These are phyloP conservation scores for Heteromeles arbutifolia DNA, from an alignment of 306 rosid genomes.

Conservation along the genomic window DNA sequence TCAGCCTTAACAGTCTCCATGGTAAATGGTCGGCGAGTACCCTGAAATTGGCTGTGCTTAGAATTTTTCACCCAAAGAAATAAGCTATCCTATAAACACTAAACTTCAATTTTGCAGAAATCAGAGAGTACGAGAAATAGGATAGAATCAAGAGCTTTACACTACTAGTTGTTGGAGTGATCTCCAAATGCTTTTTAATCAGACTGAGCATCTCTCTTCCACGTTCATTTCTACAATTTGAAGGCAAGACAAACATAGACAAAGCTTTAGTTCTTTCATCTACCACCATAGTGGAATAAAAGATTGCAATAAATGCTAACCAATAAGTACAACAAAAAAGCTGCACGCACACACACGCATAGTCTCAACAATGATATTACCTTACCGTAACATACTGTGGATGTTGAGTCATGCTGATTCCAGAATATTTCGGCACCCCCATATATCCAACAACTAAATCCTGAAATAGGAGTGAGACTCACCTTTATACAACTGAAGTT, in stretches of 20 bases:
- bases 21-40: constrained; percentile 69
- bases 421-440: constrained; percentile 96
- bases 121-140: constrained; percentile 3
- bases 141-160: constrained; percentile 39
- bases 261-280: not conserved
- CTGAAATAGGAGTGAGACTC: constrained; percentile 31
- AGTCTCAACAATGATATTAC: constrained; percentile 27
- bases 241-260: constrained; percentile 7
- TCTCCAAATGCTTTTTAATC: constrained; percentile 62
- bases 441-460: constrained; percentile 93
- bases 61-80: not conserved
- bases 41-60: constrained; percentile 38
- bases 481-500: not conserved
- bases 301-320: not conserved
- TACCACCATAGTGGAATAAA: not conserved
- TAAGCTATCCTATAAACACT: not conserved
- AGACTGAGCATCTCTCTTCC: constrained; percentile 86
- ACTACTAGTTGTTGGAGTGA: constrained; percentile 52
- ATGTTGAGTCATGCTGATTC: constrained; percentile 90
- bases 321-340: not conserved
- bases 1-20: constrained; percentile 96
- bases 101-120: not conserved
- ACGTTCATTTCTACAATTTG: constrained; percentile 70
- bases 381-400: constrained; percentile 96
- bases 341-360: not conserved